Evolutionary conservation across 192 early-diverging fungal species (phyloP).

Genomic region (Obelidium mucronatum): DNA sequence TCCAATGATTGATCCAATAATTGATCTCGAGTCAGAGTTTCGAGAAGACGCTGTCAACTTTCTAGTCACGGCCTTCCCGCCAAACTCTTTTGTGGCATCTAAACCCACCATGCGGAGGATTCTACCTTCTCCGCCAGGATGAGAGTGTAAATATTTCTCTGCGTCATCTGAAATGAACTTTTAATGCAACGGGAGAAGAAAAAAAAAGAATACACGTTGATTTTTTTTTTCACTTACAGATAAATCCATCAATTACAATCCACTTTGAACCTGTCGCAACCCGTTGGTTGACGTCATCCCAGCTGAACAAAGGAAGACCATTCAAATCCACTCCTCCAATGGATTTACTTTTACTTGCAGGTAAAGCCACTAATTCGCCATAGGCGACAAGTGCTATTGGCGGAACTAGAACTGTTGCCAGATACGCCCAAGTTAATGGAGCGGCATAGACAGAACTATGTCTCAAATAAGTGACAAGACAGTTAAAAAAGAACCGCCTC

Average conservation of each 20-base stretch:
- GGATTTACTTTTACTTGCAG: slow-evolving; percentile 11
- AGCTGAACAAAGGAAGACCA: slow-evolving; percentile 42
- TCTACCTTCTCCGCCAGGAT: slow-evolving; percentile 36
- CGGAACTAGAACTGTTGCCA: neutral
- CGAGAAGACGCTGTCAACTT: too few species aligned
- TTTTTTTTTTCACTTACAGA: slow-evolving; percentile 28
- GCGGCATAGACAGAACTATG: neutral
- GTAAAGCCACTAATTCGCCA: slow-evolving; percentile 8
- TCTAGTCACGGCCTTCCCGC: too few species aligned
- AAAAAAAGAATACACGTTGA: too few species aligned
- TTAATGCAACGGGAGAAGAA: neutral
- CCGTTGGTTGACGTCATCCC: slow-evolving; percentile 42
- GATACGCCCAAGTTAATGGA: neutral
- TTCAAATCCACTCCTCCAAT: neutral
- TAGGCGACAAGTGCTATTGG: slow-evolving; percentile 17
- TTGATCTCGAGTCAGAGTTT: too few species aligned
- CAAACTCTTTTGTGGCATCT: slow-evolving; percentile 39
- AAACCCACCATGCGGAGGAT: slow-evolving; percentile 30
- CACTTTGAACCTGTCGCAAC: slow-evolving; percentile 40
- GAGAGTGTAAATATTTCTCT: too few species aligned
- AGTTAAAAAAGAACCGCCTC: too few species aligned
- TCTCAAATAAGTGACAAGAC: too few species aligned
- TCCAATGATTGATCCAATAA: too few species aligned
- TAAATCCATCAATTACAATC: slow-evolving; percentile 42
- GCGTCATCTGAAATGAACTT: slow-evolving; percentile 34